Base-by-base conservation (phyloP, 2,329 filamentous ascomycete genomes). In the Aspergillus pseudoviridinutans region DNA sequence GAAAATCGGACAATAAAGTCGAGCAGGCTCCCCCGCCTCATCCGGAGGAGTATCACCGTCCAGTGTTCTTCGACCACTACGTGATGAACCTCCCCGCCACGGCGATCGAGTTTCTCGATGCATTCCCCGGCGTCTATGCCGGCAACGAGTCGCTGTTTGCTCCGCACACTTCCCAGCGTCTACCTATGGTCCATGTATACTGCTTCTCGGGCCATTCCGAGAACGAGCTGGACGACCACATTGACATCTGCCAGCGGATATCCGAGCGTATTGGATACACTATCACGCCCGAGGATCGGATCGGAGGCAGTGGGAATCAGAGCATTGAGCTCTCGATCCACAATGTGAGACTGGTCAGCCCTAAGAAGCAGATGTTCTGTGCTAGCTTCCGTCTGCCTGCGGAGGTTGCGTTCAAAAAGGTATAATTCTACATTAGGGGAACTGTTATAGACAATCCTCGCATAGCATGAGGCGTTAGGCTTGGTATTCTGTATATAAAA, bases 1-100 rank as follows among this genome's bases (percentile, higher is more conserved):
- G 62, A 61, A 44, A 61, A 67, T 60, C 64, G 62, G 55, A 41
- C 68, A 57, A 64, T 60, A 58, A 55, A 68, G 56, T 46, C 55
- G 54, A 77, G 53, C 49, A 62, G 57, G 64, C 69, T 65, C 59
- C 58, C 59, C 59, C 60, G 7, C 66, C 64, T 1, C 62, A 64
- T 1, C 58, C 65, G 1, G 61, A 71, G 53, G 59, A 63, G 50
- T 74, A 70, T 56, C 64, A 64, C 27, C 71, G 71, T 49, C 93
- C 93, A 2, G 82, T 82, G 2, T 87, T 87, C 41, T 90, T 97
- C 71, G 83, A 87, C n/a, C 94, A 97, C 78, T 99, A 92, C 73
- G 89, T 97, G 64, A 97, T 99, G 91, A 99, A 99, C 76, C 87
- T 99, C 17, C 94, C 94, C 0, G 94, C 92, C 1, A 89, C 87